Evolutionary conservation across 345 rosid species (phyloP), one percentile per base, ranked within the genome.

Genomic region (Eucalyptus lansdowneana): DNA sequence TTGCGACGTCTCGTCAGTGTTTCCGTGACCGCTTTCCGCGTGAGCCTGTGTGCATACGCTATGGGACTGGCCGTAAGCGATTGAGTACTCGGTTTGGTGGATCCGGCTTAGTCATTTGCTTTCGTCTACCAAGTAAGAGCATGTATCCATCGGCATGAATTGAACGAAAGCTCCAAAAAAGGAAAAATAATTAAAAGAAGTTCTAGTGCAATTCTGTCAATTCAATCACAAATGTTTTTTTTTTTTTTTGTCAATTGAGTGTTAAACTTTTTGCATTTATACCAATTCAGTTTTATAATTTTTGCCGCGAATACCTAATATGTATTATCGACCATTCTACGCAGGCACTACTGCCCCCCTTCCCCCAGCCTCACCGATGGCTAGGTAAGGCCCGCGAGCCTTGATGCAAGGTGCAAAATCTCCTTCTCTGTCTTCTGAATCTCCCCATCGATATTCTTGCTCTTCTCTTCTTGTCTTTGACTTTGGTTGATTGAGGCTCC

Each of bases 141-240:
- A 17, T 16, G 44, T 11, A 17, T 34, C 7, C 0, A 0, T 69
- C 9, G 42, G 44, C 24, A 69, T 16, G 80, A 15, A 34, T 17
- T 5, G 80, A 34, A 11, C 44, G 1, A 34, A 34, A 69, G 80
- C 22, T 34, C n/a, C 13, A 5, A 40, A 9, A n/a, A 7, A 2
- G 29, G 29, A 4, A 56, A 24, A 9, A 56, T 24, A 9, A 22
- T 19, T 0, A 56, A 60, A 60, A 27, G 2, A 60, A 60, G 16
- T 27, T 13, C 0, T 0, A 27, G 2, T 53, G 0, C 0, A 27
- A 6, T 6, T 27, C 0, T 5, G 0, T 3, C n/a, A 27, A 62
- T 62, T 6, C 1, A 27, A 6, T 27, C 2, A 27, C 27, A 25
- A 58, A 58, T 0, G 0, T 4, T 24, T 1, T 11, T 11, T 58